Base-by-base conservation (phyloP, 768 basidiomycete genomes). In the Multifurca ochricompacta region DNA sequence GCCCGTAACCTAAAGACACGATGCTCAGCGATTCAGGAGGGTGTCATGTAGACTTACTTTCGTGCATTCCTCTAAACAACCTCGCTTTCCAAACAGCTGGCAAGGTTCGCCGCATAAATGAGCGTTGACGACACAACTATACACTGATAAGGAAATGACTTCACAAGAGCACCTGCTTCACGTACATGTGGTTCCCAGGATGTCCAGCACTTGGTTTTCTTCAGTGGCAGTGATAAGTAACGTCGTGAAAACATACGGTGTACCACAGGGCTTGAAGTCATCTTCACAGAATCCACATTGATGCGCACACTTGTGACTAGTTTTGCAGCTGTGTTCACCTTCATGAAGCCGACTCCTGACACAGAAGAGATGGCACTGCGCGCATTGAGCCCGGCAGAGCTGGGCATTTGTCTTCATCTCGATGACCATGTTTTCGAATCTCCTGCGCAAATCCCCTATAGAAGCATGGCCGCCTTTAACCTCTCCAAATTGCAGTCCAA, bases 41-140 rank as follows among this genome's bases (percentile, higher is more conserved):
- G 1, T 11, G 19, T 30, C 18, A 19, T 19, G 5, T 14, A 3
- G 3, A 21, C 61, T n/a, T 30, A 79, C 81, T 68, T 80, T 77
- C 4, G 74, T 72, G 50, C 83, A 84, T n/a, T 74, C 64, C 6
- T 65, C 67, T 23, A 79, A 64, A 56, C 83, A 84, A 0, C 82
- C 82, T 34, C 66, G 66, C 46, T 70, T 77, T 28, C 72, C 75
- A 3, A 60, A 61, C 10, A 81, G 67, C 18, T 64, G 63, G 62
- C 83, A 84, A 7, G 65, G 61, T 40, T 75, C 69, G 14, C 80
- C 83, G 40, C 82, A 84, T 1, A 82, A 60, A 65, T 84, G 77
- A 27, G 66, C 60, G 23, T 71, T 73, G 1, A 75, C 70, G 32
- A 73, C 65, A 56, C 82, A 84, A 48, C 83, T 84, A 3, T 16